Conservation (phyloP, 768 basidiomycete genomes). For the Mycena capillaripes region DNA sequence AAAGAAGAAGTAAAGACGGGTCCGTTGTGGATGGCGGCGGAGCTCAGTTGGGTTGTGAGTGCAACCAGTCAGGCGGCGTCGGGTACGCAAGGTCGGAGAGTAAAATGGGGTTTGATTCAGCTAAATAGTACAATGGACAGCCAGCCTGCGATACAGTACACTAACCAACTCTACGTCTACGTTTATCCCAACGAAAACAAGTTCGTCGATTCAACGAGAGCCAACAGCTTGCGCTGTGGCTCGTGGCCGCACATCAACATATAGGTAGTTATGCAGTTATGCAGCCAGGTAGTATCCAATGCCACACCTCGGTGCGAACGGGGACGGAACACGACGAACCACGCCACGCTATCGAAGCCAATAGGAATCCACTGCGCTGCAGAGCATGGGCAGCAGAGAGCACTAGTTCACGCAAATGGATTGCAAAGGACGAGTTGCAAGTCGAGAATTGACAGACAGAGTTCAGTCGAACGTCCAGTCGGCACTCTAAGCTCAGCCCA, state of each 20-base stretch:
- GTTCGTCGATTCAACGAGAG: not conserved
- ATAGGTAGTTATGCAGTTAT: too few relatives aligned
- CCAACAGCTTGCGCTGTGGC: not conserved
- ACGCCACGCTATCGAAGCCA: not conserved
- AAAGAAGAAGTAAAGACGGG: constrained; percentile 23
- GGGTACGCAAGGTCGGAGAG: not conserved
- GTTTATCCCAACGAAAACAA: not conserved
- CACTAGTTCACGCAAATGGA: too few relatives aligned
- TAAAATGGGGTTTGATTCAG: constrained; percentile 21
- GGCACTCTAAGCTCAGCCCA: too few relatives aligned
- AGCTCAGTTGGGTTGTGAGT: not conserved
- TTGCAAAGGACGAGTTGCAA: not conserved
- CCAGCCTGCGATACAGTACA: not conserved
- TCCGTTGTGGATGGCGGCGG: not conserved
- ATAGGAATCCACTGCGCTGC: not conserved
- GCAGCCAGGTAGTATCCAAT: not conserved
- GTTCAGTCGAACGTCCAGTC: too few relatives aligned
- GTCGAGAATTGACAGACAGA: not conserved
- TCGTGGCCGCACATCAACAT: not conserved
- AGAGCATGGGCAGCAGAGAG: not conserved
- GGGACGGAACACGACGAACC: not conserved
- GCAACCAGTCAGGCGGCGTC: not conserved
- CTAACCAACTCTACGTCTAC: not conserved
- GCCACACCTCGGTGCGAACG: too few relatives aligned
- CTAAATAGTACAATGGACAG: constrained; percentile 14